phyloP scores from a whole-genome alignment of 495 filamentous ascomycete species.

The Neurospora sublineolata region DNA sequence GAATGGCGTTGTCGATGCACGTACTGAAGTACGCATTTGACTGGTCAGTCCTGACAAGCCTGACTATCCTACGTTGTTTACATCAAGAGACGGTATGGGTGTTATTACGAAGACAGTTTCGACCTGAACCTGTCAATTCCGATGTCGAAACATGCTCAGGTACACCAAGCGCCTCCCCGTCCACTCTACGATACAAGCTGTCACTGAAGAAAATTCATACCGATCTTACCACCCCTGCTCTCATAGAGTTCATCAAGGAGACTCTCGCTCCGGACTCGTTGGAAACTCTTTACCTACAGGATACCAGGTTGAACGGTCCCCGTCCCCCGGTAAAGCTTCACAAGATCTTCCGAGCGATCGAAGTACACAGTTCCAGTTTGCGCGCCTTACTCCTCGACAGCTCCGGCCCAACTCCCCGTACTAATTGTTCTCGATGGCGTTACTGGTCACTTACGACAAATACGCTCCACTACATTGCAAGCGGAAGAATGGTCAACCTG shows the following conservation, averaged over 20 bases:
- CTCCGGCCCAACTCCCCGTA: slow-evolving; percentile 20
- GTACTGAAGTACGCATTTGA: slow-evolving; percentile 64
- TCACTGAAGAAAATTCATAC: slow-evolving; percentile 74
- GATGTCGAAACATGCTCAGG: slow-evolving; percentile 16
- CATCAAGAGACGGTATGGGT: slow-evolving; percentile 76
- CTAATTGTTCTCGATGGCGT: slow-evolving; percentile 41
- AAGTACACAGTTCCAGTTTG: slow-evolving; percentile 60
- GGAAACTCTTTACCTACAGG: slow-evolving; percentile 76
- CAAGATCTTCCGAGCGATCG: slow-evolving; percentile 62
- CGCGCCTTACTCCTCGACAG: slow-evolving; percentile 72
- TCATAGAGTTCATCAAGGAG: slow-evolving; percentile 79
- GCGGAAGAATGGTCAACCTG: slow-evolving; percentile 67
- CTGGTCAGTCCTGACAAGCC: slow-evolving; percentile 62
- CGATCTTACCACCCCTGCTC: slow-evolving; percentile 60
- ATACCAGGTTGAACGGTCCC: slow-evolving; percentile 42
- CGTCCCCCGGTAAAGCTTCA: slow-evolving; percentile 52
- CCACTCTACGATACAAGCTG: slow-evolving; percentile 50
- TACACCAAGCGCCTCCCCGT: slow-evolving; percentile 1
- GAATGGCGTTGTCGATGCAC: slow-evolving; percentile 60
- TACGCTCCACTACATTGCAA: slow-evolving; percentile 65
- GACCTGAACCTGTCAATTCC: slow-evolving; percentile 37
- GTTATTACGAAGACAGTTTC: slow-evolving; percentile 58
- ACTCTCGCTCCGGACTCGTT: slow-evolving; percentile 76
- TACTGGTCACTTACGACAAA: slow-evolving; percentile 73
- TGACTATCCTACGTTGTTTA: slow-evolving; percentile 73